phyloP scores from a whole-genome alignment of 2,329 filamentous ascomycete species.

The Fusarium sp. region DNA sequence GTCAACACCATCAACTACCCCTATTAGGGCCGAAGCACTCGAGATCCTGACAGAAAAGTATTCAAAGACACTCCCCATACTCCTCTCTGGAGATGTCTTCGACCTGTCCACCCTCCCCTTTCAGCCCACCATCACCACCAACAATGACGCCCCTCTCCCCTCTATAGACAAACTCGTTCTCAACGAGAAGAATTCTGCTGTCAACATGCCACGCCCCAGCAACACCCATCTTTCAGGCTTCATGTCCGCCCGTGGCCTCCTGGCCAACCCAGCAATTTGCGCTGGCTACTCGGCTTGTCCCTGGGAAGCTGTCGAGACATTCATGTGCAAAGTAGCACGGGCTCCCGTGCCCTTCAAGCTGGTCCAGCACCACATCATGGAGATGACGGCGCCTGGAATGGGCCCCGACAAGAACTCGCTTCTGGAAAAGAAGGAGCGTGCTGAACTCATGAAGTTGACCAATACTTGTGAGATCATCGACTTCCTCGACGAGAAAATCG shows the following conservation, averaged over 20 bases:
- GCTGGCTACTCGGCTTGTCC: constrained; percentile 66
- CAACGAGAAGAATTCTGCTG: constrained; percentile 28
- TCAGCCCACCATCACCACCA: constrained; percentile 45
- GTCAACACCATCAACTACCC: constrained; percentile 68
- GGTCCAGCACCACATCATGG: constrained; percentile 71
- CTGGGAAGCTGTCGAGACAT: constrained; percentile 71
- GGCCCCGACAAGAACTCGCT: constrained; percentile 63
- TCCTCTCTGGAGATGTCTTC: constrained; percentile 78
- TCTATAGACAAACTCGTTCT: constrained; percentile 48
- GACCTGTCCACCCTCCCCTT: constrained; percentile 64
- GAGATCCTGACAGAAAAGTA: constrained; percentile 64
- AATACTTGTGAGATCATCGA: constrained; percentile 70
- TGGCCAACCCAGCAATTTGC: constrained; percentile 75
- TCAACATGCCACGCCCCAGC: constrained; percentile 46
- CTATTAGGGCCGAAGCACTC: constrained; percentile 72
- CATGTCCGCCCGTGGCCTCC: constrained; percentile 76
- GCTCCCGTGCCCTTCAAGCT: constrained; percentile 72
- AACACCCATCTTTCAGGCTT: constrained; percentile 68
- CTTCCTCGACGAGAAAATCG: constrained; percentile 65
- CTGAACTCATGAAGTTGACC: constrained; percentile 59
- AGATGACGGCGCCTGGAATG: constrained; percentile 73
- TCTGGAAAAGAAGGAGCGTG: constrained; percentile 67
- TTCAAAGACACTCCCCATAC: constrained; percentile 66
- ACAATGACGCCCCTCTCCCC: constrained; percentile 33
- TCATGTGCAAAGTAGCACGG: constrained; percentile 68